Conservation (phyloP, 2,329 filamentous ascomycete species). For the Ophiocordyceps sinensis region DNA sequence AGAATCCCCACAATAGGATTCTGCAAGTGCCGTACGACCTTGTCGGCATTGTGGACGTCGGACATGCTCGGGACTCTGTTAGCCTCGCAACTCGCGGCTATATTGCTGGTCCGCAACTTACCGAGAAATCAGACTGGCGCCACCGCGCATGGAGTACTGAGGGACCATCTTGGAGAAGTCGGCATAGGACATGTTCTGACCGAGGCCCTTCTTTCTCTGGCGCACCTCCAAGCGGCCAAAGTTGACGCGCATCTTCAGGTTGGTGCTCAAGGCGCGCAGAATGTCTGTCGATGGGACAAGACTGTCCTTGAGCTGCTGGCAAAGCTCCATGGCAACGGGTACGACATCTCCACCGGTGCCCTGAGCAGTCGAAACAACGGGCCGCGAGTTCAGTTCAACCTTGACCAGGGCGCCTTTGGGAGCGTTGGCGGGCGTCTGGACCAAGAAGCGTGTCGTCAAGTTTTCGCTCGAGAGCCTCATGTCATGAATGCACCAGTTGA, state of each 20-base stretch:
- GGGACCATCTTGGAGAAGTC: slow-evolving; percentile 12
- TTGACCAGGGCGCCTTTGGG: slow-evolving; percentile 6
- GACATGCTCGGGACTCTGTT: slow-evolving; percentile 3
- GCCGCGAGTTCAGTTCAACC: slow-evolving; percentile 11
- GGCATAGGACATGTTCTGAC: slow-evolving; percentile 9
- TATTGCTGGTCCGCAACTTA: slow-evolving; percentile 4
- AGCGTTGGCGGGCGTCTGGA: slow-evolving; percentile 11
- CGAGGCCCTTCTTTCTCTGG: slow-evolving; percentile 10
- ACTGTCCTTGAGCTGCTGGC: slow-evolving; percentile 7
- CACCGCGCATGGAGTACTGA: slow-evolving; percentile 14
- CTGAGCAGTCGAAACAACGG: slow-evolving; percentile 3
- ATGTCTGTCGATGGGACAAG: slow-evolving; percentile 10
- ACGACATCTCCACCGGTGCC: neutral
- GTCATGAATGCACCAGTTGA: slow-evolving; percentile 19
- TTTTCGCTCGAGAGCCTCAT: slow-evolving; percentile 14
- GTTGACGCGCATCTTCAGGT: slow-evolving; percentile 16
- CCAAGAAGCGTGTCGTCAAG: slow-evolving; percentile 11
- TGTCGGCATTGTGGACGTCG: slow-evolving; percentile 1
- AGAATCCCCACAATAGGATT: slow-evolving; percentile 4
- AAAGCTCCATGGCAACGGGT: slow-evolving; percentile 1
- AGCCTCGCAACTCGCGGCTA: neutral
- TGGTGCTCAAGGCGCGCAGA: slow-evolving; percentile 10
- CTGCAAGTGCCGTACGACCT: slow-evolving; percentile 3
- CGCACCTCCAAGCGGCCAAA: slow-evolving; percentile 16
- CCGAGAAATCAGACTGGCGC: slow-evolving; percentile 13